Evolutionary conservation across 352 stramenopile genomes (phyloP), one percentile per base, ranked within the genome.

Genomic region (Pythium sukuiense): DNA sequence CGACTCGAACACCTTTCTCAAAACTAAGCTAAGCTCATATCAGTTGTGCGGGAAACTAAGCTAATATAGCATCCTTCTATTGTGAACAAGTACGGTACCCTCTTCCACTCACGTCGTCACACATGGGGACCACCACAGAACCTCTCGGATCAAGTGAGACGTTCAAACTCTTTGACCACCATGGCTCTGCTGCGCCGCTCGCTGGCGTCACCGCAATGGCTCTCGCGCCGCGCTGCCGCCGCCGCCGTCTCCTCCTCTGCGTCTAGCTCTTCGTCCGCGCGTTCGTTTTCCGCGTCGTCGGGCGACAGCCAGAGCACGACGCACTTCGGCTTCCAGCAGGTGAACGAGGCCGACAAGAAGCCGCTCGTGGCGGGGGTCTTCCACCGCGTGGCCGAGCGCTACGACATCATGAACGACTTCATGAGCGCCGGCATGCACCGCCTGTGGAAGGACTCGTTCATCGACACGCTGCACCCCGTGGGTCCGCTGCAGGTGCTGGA

Each of bases 381-480:
- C 83, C 96, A 98, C 76, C 98, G 90, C 72, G 97, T 99, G 20
- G 97, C 98, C 14, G 87, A 98, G 63, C 95, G 84, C 62, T 96
- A 96, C 60, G 98, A 99, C 80, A 78, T 99, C 20, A 99, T 99
- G 98, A 99, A 99, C 80, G 97, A 99, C 80, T 93, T 99, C 67
- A 99, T 99, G 97, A 98, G 87, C 67, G 96, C 85, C 46, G 97
- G 92, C 59, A 89, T 97, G 83, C 91, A 97, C 73, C 87, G 97
- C 29, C 69, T 98, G 26, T 99, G 97, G 97, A 99, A 99, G 70
- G 97, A 99, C 76, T 82, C 97, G 55, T 96, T 99, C 74, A 90
- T 98, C 52, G 78, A 94, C 62, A 89, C 82, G 70, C 64, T 96
- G 52, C 79, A 92, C 57, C 88, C 88, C 0, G 73, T 95, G 26